These are phyloP conservation scores for Ophiostoma australiae DNA, from an alignment of 2,329 filamentous ascomycete species.

Conservation along the genomic window DNA sequence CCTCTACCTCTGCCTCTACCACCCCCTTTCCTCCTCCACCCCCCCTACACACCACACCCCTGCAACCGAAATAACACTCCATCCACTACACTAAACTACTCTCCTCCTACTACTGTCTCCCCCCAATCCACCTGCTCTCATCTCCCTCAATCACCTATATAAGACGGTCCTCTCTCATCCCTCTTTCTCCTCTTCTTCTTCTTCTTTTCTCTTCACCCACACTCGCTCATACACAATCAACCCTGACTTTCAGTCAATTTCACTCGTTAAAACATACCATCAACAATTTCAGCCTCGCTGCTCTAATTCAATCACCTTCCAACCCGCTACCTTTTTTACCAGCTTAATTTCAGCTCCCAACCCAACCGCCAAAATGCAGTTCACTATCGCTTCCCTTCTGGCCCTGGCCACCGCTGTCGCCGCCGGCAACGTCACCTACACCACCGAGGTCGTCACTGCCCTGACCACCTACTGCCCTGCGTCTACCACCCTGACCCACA, in stretches of 20 bases:
- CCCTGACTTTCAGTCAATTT: slow-evolving; percentile 56
- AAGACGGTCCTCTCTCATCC: slow-evolving; percentile 29
- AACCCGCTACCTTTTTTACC: slow-evolving; percentile 15
- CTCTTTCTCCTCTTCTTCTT: slow-evolving; percentile 35
- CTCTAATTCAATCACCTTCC: slow-evolving; percentile 28
- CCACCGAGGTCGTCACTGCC: slow-evolving; percentile 61
- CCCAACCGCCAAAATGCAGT: slow-evolving; percentile 60
- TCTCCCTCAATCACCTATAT: slow-evolving; percentile 23
- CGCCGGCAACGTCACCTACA: slow-evolving; percentile 47
- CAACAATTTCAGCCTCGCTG: slow-evolving; percentile 32
- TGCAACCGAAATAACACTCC: slow-evolving; percentile 5
- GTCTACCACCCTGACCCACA: slow-evolving; percentile 60
- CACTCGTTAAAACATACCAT: slow-evolving; percentile 47
- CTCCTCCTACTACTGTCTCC: neutral
- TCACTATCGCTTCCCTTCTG: slow-evolving; percentile 50
- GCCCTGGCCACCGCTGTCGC: slow-evolving; percentile 48
- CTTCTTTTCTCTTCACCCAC: slow-evolving; percentile 46
- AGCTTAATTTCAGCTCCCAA: slow-evolving; percentile 32
- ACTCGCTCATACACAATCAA: slow-evolving; percentile 41
- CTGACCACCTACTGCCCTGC: slow-evolving; percentile 69
- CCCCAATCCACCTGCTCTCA: neutral
- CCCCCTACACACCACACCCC: slow-evolving; percentile 13
- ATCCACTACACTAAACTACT: neutral
- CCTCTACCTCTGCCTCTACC: neutral
- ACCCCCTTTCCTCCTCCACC: neutral